Evolutionary conservation across 2,329 filamentous ascomycete species (phyloP), one percentile per base, ranked within the genome.

Genomic region (Aschersonia sp.): DNA sequence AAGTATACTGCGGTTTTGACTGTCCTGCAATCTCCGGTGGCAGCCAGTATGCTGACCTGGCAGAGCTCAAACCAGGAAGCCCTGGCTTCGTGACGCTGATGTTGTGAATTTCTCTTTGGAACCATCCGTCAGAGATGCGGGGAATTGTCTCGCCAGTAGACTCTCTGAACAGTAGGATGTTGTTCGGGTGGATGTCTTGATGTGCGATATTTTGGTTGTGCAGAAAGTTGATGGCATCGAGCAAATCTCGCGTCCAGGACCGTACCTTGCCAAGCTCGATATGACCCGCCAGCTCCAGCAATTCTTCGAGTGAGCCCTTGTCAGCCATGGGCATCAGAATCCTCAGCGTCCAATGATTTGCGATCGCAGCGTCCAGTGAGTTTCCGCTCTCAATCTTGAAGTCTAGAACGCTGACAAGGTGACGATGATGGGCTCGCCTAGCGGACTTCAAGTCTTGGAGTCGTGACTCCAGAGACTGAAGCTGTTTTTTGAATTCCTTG

Each of bases 201-300:
- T 97, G 92, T 30, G 87, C 72, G 49, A 96, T 73, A 22, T 87
- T 87, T 59, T 85, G 82, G 53, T 83, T 83, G 64, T 97, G 90
- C 46, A 94, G 78, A 60, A 84, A 94, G 50, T 87, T 85, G 31
- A 98, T 69, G 0, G 83, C 92, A 65, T 96, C 87, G 30, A 98
- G 75, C 14, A 98, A 72, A 57, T 95, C 87, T 50, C 89, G 80
- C n/a, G 87, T 92, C 83, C 88, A 97, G 30, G 86, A 81, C 47
- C 88, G 83, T 43, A 89, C 81, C 60, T 83, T 89, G 53, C 78
- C 77, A 46, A 85, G 76, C 42, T 83, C 78, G 46, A 96, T 68
- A 32, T 76, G 76, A 5, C 85, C 87, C 42, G 87, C 79, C 51
- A 90, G 76, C 49, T 90, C 83, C 32, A 98, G 71, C 22, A 94